Base-by-base conservation (phyloP, 2,329 filamentous ascomycete genomes). In the Fusarium sp. region DNA sequence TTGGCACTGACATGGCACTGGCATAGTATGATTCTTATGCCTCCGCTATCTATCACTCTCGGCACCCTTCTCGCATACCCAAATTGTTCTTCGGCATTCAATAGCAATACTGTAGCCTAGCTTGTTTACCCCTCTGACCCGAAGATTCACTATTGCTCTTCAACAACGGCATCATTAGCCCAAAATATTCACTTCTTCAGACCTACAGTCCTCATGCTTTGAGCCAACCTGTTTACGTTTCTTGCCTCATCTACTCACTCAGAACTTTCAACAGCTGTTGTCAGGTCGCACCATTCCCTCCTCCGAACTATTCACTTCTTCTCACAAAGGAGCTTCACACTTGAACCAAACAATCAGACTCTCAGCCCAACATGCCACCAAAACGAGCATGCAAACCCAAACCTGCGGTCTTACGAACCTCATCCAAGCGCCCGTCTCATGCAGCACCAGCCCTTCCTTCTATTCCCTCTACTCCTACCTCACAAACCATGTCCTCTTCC, bases 1-100 rank as follows among this genome's bases (percentile, higher is more conserved):
- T 26, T 58, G 52, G 8, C 66, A 70, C 56, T 70, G 57, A 16
- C 49, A 63, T n/a, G 13, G 34, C 49, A 62, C 36, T 69, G 26
- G 42, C 28, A 60, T 18, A 40, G n/a, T 41, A 57, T 28, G 6
- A 4, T 20, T 31, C 7, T 31, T 18, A 18, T 31, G 8, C 28
- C 13, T n/a, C 5, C 11, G 12, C 10, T 8, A 6, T n/a, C 11
- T 28, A 18, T 15, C 12, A 18, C 28, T 23, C 23, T 23, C 23
- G 23, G 23, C 5, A 6, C 5, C 23, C 23, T 31, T n/a, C n/a
- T 31, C 7, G 30, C 8, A 4, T 11, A 30, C 30, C 9, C 30
- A 23, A 5, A 41, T n/a, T 4, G 41, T 31, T 34, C 10, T 8
- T 16, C 11, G n/a, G 20, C n/a, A 37, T 3, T 20, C 7, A 20